Percentiles rank a stretch among this genome's conserved stretches.
Evolutionary conservation across 23 red algal genomes (phyloP).

Genomic region (Gracilaria gracilis): DNA sequence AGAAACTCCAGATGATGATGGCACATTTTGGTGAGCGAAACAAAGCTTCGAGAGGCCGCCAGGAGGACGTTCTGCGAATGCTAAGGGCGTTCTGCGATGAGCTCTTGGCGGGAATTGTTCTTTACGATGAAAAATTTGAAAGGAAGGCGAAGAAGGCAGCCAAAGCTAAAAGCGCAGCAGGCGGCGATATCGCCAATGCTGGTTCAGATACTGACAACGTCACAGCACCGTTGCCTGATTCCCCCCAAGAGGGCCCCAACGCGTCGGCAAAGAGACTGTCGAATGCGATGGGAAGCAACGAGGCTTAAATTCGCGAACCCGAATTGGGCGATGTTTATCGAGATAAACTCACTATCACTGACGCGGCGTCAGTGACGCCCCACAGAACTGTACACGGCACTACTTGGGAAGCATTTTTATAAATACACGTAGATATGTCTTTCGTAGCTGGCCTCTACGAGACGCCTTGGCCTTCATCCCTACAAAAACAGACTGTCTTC

Average conservation of each 20-base stretch:
- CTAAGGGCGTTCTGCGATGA: constrained; percentile 87
- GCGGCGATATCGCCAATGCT: too few species aligned
- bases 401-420: neutral
- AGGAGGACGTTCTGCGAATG: constrained; percentile 88
- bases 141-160: constrained; percentile 80
- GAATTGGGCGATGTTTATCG: neutral
- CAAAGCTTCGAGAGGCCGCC: constrained; percentile 83
- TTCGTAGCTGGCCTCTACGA: too few species aligned
- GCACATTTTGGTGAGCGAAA: constrained; percentile 95
- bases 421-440: too few species aligned
- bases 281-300: neutral
- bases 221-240: neutral
- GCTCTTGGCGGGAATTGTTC: constrained; percentile 25
- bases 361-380: too few species aligned
- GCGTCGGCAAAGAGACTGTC: neutral
- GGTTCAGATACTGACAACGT: neutral
- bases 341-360: too few species aligned
- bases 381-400: neutral
- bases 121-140: constrained; percentile 63
- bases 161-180: neutral
- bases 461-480: too few species aligned
- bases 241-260: constrained; percentile 24
- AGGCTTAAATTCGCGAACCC: neutral
- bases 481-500: too few species aligned
- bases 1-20: constrained; percentile 86